Conservation (phyloP, 2,329 filamentous ascomycete species). For the Fusarium bactridioides region DNA sequence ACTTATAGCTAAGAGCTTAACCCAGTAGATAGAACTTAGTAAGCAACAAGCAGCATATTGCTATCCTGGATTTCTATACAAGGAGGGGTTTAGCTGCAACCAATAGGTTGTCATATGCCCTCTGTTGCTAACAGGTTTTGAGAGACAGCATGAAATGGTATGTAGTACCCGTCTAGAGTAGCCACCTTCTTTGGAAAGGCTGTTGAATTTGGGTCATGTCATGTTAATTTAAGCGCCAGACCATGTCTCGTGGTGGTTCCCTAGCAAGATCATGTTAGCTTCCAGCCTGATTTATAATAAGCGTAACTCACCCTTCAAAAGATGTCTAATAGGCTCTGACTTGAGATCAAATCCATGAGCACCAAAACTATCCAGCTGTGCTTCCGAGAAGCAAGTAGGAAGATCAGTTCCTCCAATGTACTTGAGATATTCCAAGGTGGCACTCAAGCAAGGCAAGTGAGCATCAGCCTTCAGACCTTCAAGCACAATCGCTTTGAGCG, state of each 20-base stretch:
- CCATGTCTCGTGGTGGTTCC: conserved; percentile 7
- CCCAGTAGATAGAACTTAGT: too few relatives aligned
- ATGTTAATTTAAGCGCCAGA: not conserved
- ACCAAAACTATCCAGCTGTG: conserved; percentile 76
- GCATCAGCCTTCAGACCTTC: conserved; percentile 64
- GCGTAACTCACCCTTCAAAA: not conserved
- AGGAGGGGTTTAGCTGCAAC: not conserved
- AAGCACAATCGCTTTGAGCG: conserved; percentile 64
- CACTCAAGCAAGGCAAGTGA: conserved; percentile 65
- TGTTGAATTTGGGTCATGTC: fast-evolving
- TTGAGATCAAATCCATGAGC: conserved; percentile 52
- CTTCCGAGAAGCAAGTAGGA: conserved; percentile 75
- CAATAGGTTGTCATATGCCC: not conserved
- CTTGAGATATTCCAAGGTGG: conserved; percentile 73
- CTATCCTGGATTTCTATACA: not conserved
- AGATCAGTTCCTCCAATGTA: conserved; percentile 66
- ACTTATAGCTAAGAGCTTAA: too few relatives aligned
- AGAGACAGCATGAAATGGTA: fast-evolving
- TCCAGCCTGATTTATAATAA: fast-evolving
- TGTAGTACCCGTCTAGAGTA: fast-evolving
- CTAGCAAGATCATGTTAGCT: not conserved
- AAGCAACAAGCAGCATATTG: not conserved
- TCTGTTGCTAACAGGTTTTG: not conserved
- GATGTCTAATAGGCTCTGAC: conserved; percentile 6
- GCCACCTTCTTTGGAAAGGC: not conserved